Percentiles rank a stretch among this genome's conserved stretches.
These are phyloP conservation scores for Blepharisma undulans DNA, from an alignment of 169 alveolate species.

Conservation along the genomic window DNA sequence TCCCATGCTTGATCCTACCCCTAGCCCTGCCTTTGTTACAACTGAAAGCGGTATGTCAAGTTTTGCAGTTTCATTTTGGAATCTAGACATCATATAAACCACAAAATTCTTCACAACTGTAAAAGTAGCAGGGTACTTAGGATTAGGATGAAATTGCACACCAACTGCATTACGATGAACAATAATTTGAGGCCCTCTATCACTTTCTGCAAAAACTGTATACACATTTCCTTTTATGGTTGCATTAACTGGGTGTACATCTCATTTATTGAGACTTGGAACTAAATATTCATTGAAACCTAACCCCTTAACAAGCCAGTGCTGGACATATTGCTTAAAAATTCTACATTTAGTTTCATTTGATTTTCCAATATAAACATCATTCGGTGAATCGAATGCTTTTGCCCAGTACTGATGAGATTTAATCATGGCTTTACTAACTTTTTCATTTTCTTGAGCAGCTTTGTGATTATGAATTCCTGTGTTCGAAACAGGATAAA, in stretches of 20 bases:
- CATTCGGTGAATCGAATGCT: not conserved
- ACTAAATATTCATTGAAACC: slow-evolving; percentile 36
- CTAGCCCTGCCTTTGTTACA: not conserved
- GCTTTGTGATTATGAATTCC: slow-evolving; percentile 40
- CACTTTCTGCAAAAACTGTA: slow-evolving; percentile 39
- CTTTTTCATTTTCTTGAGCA: slow-evolving; percentile 30
- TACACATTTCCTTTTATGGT: slow-evolving; percentile 26
- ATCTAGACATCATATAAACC: not conserved
- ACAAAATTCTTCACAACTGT: slow-evolving; percentile 33
- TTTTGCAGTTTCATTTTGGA: slow-evolving; percentile 13
- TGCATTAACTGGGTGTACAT: slow-evolving; percentile 42
- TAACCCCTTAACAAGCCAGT: slow-evolving; percentile 36
- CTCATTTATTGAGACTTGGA: slow-evolving; percentile 18
- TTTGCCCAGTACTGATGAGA: not conserved
- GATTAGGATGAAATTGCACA: slow-evolving; percentile 15
- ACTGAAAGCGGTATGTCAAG: slow-evolving; percentile 12
- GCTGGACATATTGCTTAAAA: slow-evolving; percentile 37
- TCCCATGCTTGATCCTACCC: not conserved
- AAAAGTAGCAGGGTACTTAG: slow-evolving; percentile 33
- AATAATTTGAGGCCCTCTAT: slow-evolving; percentile 37
- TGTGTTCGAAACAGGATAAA: slow-evolving; percentile 38
- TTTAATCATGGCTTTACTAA: slow-evolving; percentile 33
- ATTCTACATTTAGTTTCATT: slow-evolving; percentile 34
- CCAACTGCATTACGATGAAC: slow-evolving; percentile 32
- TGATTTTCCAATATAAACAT: slow-evolving; percentile 29